Evolutionary conservation across 495 filamentous ascomycete species (phyloP).

Genomic region (Hypoxylon fragiforme): DNA sequence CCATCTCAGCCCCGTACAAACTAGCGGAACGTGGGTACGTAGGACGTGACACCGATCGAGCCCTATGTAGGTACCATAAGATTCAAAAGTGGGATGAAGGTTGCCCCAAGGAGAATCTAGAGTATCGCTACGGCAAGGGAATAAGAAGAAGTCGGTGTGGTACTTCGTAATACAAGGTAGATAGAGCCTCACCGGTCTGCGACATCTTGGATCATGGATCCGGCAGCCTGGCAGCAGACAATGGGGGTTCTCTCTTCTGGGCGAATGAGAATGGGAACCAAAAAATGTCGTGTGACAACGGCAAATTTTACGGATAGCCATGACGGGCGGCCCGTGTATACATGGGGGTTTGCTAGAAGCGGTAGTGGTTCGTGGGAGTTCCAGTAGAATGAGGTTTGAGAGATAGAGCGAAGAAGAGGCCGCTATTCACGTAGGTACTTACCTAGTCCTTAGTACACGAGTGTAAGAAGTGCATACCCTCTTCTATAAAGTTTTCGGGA

Average conservation of each 20-base stretch:
- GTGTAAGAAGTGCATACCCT: too few relatives aligned
- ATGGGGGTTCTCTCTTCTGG: background rate
- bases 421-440: too few relatives aligned
- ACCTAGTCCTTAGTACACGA: too few relatives aligned
- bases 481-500: background rate
- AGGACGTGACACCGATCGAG: slow-evolving; percentile 11
- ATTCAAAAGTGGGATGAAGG: slow-evolving; percentile 1
- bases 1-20: too few relatives aligned
- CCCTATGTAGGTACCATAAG: too few relatives aligned
- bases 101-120: background rate
- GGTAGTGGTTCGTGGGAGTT: slow-evolving; percentile 4
- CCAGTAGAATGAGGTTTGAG: background rate
- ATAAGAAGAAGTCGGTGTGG: background rate
- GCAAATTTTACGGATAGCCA: slow-evolving; percentile 6
- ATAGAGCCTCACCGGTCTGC: slow-evolving; percentile 11
- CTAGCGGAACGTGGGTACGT: background rate
- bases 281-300: slow-evolving; percentile 10
- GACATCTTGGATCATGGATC: background rate
- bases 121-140: slow-evolving; percentile 1
- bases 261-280: background rate
- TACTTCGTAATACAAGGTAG: slow-evolving; percentile 9
- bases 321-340: background rate
- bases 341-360: background rate
- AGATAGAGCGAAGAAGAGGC: too few relatives aligned
- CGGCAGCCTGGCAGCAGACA: background rate